Base-by-base conservation (phyloP, 2,329 filamentous ascomycete species). In the Diplocarpon mali region DNA sequence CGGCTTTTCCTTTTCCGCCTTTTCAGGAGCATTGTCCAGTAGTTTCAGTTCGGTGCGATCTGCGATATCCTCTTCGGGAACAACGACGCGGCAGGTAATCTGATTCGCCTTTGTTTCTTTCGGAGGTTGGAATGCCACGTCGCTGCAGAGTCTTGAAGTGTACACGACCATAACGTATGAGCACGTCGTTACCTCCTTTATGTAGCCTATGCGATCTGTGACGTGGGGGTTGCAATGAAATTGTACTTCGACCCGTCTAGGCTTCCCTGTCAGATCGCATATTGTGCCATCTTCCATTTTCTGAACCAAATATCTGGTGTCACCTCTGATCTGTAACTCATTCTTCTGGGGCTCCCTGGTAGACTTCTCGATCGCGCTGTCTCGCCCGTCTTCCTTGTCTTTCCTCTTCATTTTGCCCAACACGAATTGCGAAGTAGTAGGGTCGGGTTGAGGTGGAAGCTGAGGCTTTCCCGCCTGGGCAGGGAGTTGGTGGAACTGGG, bases 141-240 rank as follows among this genome's bases (percentile, higher is more conserved):
- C 82, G 59, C 79, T 77, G 63, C 82, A 86, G n/a, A 86, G 71
- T 9, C 80, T 72, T 1, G 80, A 78, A 0, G 82, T 86, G 58
- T 85, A 78, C 44, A 86, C 74, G 8, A 85, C 75, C 79, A 86
- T 83, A 35, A 85, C 65, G 55, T 86, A 86, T 24, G 78, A 74
- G 61, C 82, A 86, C 16, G 79, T 85, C 30, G 72, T 75, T 3
- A 80, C 70, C 58, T 86, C 82, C 57, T 85, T 85, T 62, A 86
- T 85, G 67, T 80, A 78, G 16, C 76, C 76, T 56, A 85, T 85
- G 13, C 75, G 72, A 61, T 85, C 73, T 0, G 70, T 70, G 8
- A 71, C 68, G 48, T 79, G 73, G 0, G 79, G 78, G 55, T 82
- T 75, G 64, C 81, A 85, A 42, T 65, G 63, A 44, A 59, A 65